Evolutionary conservation across 2,329 filamentous ascomycete genomes (phyloP).

Genomic region (Lachnellula occidentalis): DNA sequence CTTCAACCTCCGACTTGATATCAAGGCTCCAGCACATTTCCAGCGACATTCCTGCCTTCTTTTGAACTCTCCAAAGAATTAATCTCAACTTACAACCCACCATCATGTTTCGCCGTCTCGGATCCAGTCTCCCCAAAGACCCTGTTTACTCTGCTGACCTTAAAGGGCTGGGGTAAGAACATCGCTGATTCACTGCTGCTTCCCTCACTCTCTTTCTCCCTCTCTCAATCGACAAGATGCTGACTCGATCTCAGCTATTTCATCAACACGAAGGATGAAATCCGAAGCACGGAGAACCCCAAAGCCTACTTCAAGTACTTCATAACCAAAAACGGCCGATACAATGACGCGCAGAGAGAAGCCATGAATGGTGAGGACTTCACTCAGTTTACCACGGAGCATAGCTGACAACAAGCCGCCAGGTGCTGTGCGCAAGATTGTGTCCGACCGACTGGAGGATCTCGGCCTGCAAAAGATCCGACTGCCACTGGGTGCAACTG

Average conservation of each 20-base stretch:
- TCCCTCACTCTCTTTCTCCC: not conserved
- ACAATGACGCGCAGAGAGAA: conserved; percentile 71
- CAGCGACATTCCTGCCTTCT: not conserved
- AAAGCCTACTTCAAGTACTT: conserved; percentile 70
- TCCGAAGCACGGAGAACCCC: conserved; percentile 64
- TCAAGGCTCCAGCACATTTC: too few species aligned
- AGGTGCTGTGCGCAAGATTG: conserved; percentile 59
- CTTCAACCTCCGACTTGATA: too few species aligned
- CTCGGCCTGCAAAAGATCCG: conserved; percentile 55
- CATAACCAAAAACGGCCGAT: conserved; percentile 65
- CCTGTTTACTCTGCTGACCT: conserved; percentile 61
- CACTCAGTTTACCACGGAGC: not conserved
- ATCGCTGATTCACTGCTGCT: not conserved
- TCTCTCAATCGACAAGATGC: conserved; percentile 10
- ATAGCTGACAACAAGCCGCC: conserved; percentile 7
- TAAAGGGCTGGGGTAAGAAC: conserved; percentile 62
- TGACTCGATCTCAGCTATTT: conserved; percentile 56
- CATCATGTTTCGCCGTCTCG: conserved; percentile 70
- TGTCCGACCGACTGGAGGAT: conserved; percentile 55
- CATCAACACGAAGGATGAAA: conserved; percentile 68
- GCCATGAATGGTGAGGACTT: conserved; percentile 60
- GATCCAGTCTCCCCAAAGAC: conserved; percentile 65
- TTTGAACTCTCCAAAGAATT: too few species aligned
- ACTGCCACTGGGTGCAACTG: conserved; percentile 51
- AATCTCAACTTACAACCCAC: not conserved